These are phyloP conservation scores for Russula olivacea DNA, from an alignment of 768 basidiomycete genomes.

Conservation along the genomic window DNA sequence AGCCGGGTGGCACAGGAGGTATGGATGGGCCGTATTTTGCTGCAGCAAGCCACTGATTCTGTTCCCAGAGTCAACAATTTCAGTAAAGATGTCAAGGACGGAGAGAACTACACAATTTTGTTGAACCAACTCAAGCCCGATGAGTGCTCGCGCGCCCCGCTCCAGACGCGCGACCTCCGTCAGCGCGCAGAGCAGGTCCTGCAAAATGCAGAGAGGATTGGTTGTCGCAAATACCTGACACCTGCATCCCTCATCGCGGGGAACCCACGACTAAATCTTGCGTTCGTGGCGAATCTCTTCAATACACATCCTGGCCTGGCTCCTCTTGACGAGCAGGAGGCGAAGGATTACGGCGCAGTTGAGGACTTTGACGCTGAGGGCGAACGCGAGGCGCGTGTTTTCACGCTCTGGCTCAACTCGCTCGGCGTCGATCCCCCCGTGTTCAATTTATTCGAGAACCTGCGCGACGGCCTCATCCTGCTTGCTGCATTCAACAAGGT, in stretches of 20 bases:
- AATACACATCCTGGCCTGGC: conserved; percentile 95
- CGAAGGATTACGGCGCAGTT: conserved; percentile 80
- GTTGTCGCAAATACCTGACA: conserved; percentile 94
- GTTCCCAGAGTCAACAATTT: conserved; percentile 86
- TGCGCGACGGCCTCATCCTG: conserved; percentile 87
- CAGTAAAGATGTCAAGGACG: conserved; percentile 93
- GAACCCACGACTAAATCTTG: conserved; percentile 95
- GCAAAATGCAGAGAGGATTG: conserved; percentile 88
- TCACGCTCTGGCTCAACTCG: conserved; percentile 97
- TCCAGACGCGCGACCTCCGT: conserved; percentile 78
- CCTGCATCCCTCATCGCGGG: conserved; percentile 86
- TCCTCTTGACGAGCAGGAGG: conserved; percentile 90
- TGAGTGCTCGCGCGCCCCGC: conserved; percentile 83
- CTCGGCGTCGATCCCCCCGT: conserved; percentile 95
- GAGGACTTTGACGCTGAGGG: conserved; percentile 99
- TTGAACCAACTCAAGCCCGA: conserved; percentile 94
- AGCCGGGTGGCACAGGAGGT: conserved; percentile 88
- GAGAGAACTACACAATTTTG: conserved; percentile 95
- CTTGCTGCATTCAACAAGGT: conserved; percentile 97
- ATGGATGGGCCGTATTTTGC: conserved; percentile 17
- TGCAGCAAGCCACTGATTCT: conserved; percentile 2
- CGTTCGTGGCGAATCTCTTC: conserved; percentile 98
- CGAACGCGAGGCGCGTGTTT: conserved; percentile 95
- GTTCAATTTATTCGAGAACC: conserved; percentile 93
- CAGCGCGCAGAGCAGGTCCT: conserved; percentile 91